A percentile compares a stretch with the other conserved stretches of the same genome.
These are phyloP conservation scores for Colletotrichum cordylinicola DNA, from an alignment of 2,329 filamentous ascomycete genomes.

Conservation along the genomic window DNA sequence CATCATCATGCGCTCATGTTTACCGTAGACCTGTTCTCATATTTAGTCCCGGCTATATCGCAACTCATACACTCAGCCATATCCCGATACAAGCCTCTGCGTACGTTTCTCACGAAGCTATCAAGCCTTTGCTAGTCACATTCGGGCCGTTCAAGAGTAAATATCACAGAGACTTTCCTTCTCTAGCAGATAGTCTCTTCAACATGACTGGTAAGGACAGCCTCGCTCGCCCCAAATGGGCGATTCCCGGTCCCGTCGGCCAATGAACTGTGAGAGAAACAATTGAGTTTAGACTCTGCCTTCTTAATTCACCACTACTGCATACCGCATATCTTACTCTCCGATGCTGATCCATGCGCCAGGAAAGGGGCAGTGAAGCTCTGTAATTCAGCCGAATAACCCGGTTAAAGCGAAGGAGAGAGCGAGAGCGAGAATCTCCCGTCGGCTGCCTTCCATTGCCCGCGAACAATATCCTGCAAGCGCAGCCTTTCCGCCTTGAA, in stretches of 20 bases:
- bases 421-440: not conserved
- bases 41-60: not conserved
- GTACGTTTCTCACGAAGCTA: not conserved
- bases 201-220: not conserved
- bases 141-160: not conserved
- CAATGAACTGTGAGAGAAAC: not conserved
- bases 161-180: not conserved
- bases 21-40: not conserved
- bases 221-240: not conserved
- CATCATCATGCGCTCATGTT: not conserved
- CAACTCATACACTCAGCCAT: not conserved
- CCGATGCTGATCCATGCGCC: not conserved
- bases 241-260: not conserved
- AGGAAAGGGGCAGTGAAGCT: not conserved
- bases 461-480: not conserved
- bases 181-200: not conserved
- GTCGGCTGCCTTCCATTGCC: not conserved
- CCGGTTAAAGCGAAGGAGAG: not conserved
- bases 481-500: not conserved
- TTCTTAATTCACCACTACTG: not conserved
- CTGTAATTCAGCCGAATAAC: not conserved
- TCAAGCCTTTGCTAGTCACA: accelerated
- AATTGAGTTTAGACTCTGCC: not conserved
- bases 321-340: not conserved
- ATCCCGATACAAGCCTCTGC: too few relatives aligned